A percentile compares a stretch with the other conserved stretches of the same genome.
Evolutionary conservation across 1,139 yeast genomes (phyloP).

Genomic region (Geotrichum klebahnii): DNA sequence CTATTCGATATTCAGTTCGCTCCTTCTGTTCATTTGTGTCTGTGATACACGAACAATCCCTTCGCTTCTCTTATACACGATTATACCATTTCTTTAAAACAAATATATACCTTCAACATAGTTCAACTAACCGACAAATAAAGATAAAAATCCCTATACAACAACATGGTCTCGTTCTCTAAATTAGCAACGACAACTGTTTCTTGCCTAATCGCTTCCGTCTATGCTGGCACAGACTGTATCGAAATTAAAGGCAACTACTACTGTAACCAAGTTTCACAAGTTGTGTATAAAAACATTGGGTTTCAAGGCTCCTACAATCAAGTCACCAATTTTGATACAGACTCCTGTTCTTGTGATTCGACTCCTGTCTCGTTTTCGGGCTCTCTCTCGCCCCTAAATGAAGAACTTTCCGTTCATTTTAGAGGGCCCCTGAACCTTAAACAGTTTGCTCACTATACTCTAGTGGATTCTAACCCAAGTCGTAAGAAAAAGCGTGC

Average conservation of each 20-base stretch:
- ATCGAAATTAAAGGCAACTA: conserved; percentile 57
- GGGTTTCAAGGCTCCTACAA: conserved; percentile 78
- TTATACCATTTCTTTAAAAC: no score
- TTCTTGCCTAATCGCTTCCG: conserved; percentile 8
- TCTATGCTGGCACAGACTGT: conserved; percentile 25
- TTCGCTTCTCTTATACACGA: no score
- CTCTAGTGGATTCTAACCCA: conserved; percentile 33
- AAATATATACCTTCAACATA: no score
- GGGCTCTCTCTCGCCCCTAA: conserved; percentile 75
- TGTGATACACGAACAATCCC: no score
- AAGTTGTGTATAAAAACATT: conserved; percentile 63
- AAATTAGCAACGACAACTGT: no score
- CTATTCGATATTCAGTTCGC: no score
- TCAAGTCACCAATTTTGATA: conserved; percentile 68
- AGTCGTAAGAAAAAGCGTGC: conserved; percentile 32
- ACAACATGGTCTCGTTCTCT: no score
- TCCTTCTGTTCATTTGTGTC: no score
- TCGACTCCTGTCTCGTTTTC: conserved; percentile 53
- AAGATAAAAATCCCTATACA: no score
- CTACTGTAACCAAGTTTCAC: conserved; percentile 69
- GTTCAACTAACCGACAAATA: no score
- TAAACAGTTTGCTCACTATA: conserved; percentile 71
- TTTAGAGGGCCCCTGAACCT: conserved; percentile 88
- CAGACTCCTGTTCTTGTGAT: conserved; percentile 59
- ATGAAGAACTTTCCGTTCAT: conserved; percentile 87